Percentiles rank a stretch among this genome's conserved stretches.
phyloP scores from a whole-genome alignment of 1,139 yeast species.

The Suhomyces coccinellae region DNA sequence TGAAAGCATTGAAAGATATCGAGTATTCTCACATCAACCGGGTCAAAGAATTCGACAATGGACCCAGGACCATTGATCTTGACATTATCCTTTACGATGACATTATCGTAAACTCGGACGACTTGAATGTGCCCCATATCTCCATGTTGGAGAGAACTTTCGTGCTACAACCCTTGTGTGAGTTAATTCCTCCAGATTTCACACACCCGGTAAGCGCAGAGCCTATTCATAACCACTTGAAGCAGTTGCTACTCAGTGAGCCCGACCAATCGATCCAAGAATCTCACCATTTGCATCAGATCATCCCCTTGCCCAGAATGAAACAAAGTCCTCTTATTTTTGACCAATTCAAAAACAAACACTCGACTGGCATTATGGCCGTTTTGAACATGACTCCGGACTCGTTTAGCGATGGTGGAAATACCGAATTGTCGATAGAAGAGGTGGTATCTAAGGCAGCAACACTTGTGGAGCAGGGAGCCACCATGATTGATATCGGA shows the following conservation, averaged over 20 bases:
- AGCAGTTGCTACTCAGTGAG: slow-evolving; percentile 49
- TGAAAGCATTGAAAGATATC: slow-evolving; percentile 64
- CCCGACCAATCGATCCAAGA: slow-evolving; percentile 44
- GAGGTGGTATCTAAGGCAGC: slow-evolving; percentile 39
- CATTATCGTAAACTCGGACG: slow-evolving; percentile 51
- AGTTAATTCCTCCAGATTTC: slow-evolving; percentile 62
- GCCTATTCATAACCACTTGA: slow-evolving; percentile 66
- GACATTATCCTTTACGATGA: slow-evolving; percentile 80
- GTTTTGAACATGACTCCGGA: slow-evolving; percentile 90
- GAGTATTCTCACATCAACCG: slow-evolving; percentile 75
- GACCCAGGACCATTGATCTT: slow-evolving; percentile 87
- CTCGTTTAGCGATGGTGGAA: slow-evolving; percentile 94
- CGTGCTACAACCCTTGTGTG: slow-evolving; percentile 87
- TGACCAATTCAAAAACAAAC: slow-evolving; percentile 35
- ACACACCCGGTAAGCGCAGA: slow-evolving; percentile 85
- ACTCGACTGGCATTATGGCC: slow-evolving; percentile 70
- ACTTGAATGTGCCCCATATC: slow-evolving; percentile 79
- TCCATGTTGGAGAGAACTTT: slow-evolving; percentile 87
- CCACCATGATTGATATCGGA: slow-evolving; percentile 80
- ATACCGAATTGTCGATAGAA: slow-evolving; percentile 27
- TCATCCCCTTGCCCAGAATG: slow-evolving; percentile 45
- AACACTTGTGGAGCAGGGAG: slow-evolving; percentile 55
- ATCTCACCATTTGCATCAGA: slow-evolving; percentile 43
- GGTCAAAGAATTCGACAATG: slow-evolving; percentile 78
- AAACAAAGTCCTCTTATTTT: slow-evolving; percentile 32